Evolutionary conservation across 2,329 filamentous ascomycete species (phyloP).

Genomic region (Xylariales sp.): DNA sequence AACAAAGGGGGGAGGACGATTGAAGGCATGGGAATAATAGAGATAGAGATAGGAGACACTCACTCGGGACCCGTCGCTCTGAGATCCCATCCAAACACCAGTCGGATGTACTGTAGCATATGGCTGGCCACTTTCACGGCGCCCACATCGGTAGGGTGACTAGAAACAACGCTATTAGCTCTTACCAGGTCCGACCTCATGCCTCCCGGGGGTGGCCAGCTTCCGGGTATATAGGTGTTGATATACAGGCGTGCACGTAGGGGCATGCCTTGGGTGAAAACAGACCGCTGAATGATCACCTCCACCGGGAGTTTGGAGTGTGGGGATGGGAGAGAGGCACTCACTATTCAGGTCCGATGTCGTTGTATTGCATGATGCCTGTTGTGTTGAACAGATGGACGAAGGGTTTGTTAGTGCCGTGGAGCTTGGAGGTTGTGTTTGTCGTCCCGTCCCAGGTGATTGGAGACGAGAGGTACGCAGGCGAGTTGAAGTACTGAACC

Average conservation of each 20-base stretch:
- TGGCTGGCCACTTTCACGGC: slow-evolving; percentile 59
- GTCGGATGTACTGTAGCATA: slow-evolving; percentile 51
- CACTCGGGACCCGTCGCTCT: slow-evolving; percentile 49
- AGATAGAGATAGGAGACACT: no score
- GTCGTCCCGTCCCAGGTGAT: slow-evolving; percentile 34
- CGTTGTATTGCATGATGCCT: slow-evolving; percentile 58
- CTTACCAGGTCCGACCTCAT: no score
- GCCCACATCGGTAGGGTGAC: slow-evolving; percentile 57
- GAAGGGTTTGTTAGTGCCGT: slow-evolving; percentile 35
- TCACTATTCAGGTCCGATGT: slow-evolving; percentile 34
- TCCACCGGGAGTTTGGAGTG: no score
- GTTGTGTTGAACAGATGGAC: slow-evolving; percentile 60
- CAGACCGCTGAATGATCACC: no score
- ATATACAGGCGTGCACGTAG: no score
- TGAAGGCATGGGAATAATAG: no score
- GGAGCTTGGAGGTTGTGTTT: slow-evolving; percentile 27
- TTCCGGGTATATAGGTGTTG: background rate
- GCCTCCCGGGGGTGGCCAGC: no score
- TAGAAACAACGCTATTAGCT: no score
- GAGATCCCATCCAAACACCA: slow-evolving; percentile 53
- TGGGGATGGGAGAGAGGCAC: no score
- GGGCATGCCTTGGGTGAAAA: no score
- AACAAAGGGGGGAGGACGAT: no score
- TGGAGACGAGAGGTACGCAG: slow-evolving; percentile 33
- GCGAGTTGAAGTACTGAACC: slow-evolving; percentile 47